Conservation (phyloP, 2,329 filamentous ascomycete species). For the Purpureocillium takamizusanense region DNA sequence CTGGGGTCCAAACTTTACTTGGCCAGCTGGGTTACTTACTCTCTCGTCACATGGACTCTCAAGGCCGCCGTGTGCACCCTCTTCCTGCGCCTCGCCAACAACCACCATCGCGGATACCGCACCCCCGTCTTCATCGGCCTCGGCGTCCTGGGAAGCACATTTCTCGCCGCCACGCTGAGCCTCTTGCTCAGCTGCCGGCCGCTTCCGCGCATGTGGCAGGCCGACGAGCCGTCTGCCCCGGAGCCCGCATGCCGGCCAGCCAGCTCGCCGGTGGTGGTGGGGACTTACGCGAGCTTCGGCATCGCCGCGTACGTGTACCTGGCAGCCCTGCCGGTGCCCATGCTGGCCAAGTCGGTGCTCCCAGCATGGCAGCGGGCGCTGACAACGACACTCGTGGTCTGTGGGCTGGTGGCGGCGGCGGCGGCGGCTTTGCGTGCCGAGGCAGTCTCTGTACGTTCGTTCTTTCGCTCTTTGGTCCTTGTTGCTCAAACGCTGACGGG, state of each 20-base stretch:
- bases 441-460: constrained; percentile 1
- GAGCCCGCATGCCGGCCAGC: constrained; percentile 2
- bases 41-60: constrained; percentile 4
- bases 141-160: constrained; percentile 2
- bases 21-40: constrained; percentile 6
- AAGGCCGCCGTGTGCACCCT: constrained; percentile 6
- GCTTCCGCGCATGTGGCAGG: constrained; percentile 5
- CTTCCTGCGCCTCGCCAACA: constrained; percentile 1
- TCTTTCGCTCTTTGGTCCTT: too few species aligned
- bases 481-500: background rate
- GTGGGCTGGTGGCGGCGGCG: background rate
- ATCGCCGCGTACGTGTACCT: constrained; percentile 3
- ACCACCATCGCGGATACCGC: background rate
- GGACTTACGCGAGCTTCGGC: constrained; percentile 5
- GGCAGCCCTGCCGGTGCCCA: background rate
- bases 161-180: constrained; percentile 1
- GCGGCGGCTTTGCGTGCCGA: constrained; percentile 2
- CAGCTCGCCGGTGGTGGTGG: constrained; percentile 5
- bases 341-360: background rate
- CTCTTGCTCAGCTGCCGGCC: constrained; percentile 6
- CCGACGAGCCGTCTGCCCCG: too few species aligned
- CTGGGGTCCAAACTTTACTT: constrained; percentile 7
- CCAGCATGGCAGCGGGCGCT: background rate
- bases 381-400: too few species aligned
- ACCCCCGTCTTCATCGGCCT: constrained; percentile 1